Percentiles rank a stretch among this genome's conserved stretches.
phyloP scores from a whole-genome alignment of 78 protist genomes.

The Acrasis kona region DNA sequence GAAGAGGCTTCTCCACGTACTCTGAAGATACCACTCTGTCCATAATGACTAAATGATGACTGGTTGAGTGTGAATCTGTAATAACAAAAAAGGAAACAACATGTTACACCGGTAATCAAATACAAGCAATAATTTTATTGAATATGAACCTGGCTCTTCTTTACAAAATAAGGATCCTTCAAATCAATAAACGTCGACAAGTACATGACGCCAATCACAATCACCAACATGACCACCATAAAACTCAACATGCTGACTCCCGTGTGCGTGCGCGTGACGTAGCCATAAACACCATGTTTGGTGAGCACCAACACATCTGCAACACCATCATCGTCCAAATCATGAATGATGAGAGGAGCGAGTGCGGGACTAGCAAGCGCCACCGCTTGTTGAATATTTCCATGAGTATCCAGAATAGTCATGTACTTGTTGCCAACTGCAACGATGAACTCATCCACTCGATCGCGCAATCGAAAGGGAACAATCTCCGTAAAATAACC shows the following conservation, averaged over 20 bases:
- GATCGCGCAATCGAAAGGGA: neutral
- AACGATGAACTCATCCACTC: neutral
- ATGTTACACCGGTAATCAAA: too few relatives aligned
- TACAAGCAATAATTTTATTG: too few relatives aligned
- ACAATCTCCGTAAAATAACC: neutral
- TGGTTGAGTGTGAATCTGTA: too few relatives aligned
- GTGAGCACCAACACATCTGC: neutral
- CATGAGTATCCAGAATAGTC: neutral
- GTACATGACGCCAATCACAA: neutral
- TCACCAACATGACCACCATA: neutral
- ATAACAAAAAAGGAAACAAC: too few relatives aligned
- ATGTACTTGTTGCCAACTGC: neutral
- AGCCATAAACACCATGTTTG: neutral
- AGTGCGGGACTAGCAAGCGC: neutral
- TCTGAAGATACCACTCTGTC: too few relatives aligned
- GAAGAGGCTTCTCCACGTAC: too few relatives aligned
- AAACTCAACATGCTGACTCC: neutral
- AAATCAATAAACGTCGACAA: neutral
- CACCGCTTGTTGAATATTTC: neutral
- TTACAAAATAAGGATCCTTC: neutral
- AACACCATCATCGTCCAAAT: neutral
- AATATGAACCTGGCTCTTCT: too few relatives aligned
- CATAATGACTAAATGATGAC: too few relatives aligned
- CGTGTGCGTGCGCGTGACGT: neutral
- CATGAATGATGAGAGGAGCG: neutral